Evolutionary conservation across 2,329 filamentous ascomycete species (phyloP), one percentile per base, ranked within the genome.

Genomic region (Xylariaceae sp.): DNA sequence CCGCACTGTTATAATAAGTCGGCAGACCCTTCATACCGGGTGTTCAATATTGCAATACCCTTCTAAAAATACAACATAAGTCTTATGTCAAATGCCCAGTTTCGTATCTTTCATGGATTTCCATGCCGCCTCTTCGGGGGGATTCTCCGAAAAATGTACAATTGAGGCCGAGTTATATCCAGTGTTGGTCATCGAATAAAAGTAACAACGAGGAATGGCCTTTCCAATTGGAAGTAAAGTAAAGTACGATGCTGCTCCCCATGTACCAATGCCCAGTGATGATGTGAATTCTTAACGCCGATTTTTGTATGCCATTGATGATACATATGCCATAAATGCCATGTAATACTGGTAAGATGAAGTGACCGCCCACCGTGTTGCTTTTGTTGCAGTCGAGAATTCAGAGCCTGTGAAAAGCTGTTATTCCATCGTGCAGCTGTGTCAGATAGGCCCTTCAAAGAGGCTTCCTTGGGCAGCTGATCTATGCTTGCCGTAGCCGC

Each of bases 131-230:
- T 43, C 18, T 47, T n/a, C n/a, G n/a, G n/a, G n/a, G n/a, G n/a
- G n/a, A n/a, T n/a, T n/a, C n/a, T n/a, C n/a, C n/a, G 36, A 21
- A 8, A 39, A 37, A 24, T 52, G 53, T 55, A 52, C 53, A 55
- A 23, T 32, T 16, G 21, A 21, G 10, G 26, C 23, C 18, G 9
- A 29, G 16, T 3, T 18, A 27, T 35, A 40, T 48, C 37, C 30
- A 51, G 47, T 37, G 24, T 27, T 27, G 21, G 26, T 27, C 21
- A 52, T 21, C 40, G 8, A 9, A 26, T 18, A 24, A 33, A 18
- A 26, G 26, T 43, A 32, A 13, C 5, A 33, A 5, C 30, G 4
- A 33, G 15, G 10, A 33, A 33, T 33, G 30, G 13, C 6, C 11
- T 50, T 39, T 30, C 35, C 35, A 46, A 41, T 27, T 9, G n/a